A percentile compares a stretch with the other conserved stretches of the same genome.
These are phyloP conservation scores for Colletotrichum sp. DNA, from an alignment of 2,329 filamentous ascomycete genomes.

Conservation along the genomic window DNA sequence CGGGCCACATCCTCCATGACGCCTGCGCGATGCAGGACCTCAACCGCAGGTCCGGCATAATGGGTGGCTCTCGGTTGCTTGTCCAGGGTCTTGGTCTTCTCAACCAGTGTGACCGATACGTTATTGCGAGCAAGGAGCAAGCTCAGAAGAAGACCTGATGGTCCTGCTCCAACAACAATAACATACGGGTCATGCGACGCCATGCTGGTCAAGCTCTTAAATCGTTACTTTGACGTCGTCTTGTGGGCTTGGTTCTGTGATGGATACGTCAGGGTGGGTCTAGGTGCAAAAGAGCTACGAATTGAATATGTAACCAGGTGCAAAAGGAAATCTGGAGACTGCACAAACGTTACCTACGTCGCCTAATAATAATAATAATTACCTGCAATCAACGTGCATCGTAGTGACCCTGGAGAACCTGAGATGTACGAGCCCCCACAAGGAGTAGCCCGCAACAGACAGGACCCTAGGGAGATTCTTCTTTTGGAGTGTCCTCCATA, in stretches of 20 bases:
- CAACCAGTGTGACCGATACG: neutral
- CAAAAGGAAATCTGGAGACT: neutral
- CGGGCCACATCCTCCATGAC: neutral
- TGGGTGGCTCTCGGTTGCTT: neutral
- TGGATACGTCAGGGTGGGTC: neutral
- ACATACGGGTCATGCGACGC: neutral
- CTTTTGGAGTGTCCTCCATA: neutral
- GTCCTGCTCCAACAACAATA: neutral
- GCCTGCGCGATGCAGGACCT: neutral
- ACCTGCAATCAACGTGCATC: neutral
- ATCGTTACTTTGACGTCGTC: neutral
- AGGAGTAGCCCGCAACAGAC: neutral
- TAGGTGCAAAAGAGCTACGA: neutral
- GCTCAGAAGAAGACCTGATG: neutral
- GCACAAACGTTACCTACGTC: neutral
- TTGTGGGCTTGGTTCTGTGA: neutral
- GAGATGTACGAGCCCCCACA: neutral
- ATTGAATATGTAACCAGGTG: neutral
- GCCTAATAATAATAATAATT: neutral
- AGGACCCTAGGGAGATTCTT: neutral
- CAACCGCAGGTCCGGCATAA: neutral
- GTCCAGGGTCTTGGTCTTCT: neutral
- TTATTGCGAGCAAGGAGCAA: neutral
- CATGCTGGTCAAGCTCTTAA: neutral
- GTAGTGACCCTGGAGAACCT: neutral